These are phyloP conservation scores for Ophiostoma ulmi DNA, from an alignment of 2,329 filamentous ascomycete genomes.

Conservation along the genomic window DNA sequence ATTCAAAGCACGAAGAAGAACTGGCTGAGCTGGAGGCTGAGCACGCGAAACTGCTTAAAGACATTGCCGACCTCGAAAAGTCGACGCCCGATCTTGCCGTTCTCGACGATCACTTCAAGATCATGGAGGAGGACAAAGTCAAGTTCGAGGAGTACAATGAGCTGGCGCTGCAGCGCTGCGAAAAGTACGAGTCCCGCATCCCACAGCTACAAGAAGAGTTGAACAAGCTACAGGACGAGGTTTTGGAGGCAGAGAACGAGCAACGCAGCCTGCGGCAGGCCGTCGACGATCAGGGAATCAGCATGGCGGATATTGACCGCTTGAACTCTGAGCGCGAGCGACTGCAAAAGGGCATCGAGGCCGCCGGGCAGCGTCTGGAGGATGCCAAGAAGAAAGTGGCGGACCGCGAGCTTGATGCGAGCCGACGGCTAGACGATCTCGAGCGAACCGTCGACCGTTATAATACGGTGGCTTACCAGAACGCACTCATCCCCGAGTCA, in stretches of 20 bases:
- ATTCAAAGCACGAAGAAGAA: conserved; percentile 78
- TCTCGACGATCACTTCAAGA: conserved; percentile 83
- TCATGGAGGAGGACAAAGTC: conserved; percentile 86
- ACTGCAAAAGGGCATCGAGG: conserved; percentile 81
- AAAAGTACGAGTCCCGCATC: conserved; percentile 80
- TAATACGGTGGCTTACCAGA: conserved; percentile 92
- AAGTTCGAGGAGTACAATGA: conserved; percentile 96
- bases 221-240: conserved; percentile 67
- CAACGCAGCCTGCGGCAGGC: conserved; percentile 71
- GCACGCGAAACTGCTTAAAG: conserved; percentile 70
- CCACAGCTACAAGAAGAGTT: conserved; percentile 82
- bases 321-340: conserved; percentile 95
- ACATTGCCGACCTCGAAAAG: conserved; percentile 86
- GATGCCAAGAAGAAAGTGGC: conserved; percentile 77
- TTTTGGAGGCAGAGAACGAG: conserved; percentile 78
- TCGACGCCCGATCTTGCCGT: conserved; percentile 76
- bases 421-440: conserved; percentile 81
- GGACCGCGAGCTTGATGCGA: conserved; percentile 85
- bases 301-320: conserved; percentile 96
- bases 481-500: conserved; percentile 78
- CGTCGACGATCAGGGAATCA: conserved; percentile 89
- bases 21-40: conserved; percentile 82
- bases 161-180: conserved; percentile 73
- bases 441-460: conserved; percentile 84
- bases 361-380: conserved; percentile 68